phyloP scores from a whole-genome alignment of 257 asterid species.

The Dorcoceras hygrometricum region DNA sequence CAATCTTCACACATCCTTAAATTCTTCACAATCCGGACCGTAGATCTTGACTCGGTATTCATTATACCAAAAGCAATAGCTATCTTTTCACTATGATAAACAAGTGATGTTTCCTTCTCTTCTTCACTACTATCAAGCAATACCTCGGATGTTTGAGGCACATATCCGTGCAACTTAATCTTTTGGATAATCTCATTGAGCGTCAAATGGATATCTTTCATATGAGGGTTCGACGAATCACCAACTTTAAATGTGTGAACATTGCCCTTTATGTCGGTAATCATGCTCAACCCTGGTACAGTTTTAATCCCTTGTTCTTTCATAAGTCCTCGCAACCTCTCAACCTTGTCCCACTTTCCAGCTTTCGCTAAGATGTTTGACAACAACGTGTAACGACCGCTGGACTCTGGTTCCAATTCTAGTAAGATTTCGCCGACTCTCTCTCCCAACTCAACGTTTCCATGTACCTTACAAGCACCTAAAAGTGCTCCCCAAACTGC shows the following conservation, averaged over 20 bases:
- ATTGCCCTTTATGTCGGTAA: constrained; percentile 28
- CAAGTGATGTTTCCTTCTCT: constrained; percentile 44
- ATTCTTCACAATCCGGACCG: constrained; percentile 46
- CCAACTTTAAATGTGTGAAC: constrained; percentile 51
- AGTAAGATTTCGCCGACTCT: constrained; percentile 39
- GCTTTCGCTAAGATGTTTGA: constrained; percentile 56
- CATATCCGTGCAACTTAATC: constrained; percentile 31
- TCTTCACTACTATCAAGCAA: constrained; percentile 50
- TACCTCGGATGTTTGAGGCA: constrained; percentile 34
- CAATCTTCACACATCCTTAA: constrained; percentile 55
- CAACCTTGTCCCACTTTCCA: constrained; percentile 47
- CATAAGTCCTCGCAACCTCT: constrained; percentile 40
- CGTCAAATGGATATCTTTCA: constrained; percentile 21
- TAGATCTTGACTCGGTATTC: constrained; percentile 31
- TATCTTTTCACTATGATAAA: constrained; percentile 60
- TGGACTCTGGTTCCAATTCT: constrained; percentile 44
- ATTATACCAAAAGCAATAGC: constrained; percentile 54
- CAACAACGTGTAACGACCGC: constrained; percentile 44
- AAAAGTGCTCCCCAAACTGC: constrained; percentile 55
- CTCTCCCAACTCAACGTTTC: constrained; percentile 46
- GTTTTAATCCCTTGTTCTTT: constrained; percentile 43
- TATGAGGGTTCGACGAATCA: constrained; percentile 35
- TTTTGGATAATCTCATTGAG: constrained; percentile 36
- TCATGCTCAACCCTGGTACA: constrained; percentile 32
- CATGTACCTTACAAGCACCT: constrained; percentile 49